phyloP scores from a whole-genome alignment of 2,329 filamentous ascomycete genomes.

The Exophiala lecanii-corni region DNA sequence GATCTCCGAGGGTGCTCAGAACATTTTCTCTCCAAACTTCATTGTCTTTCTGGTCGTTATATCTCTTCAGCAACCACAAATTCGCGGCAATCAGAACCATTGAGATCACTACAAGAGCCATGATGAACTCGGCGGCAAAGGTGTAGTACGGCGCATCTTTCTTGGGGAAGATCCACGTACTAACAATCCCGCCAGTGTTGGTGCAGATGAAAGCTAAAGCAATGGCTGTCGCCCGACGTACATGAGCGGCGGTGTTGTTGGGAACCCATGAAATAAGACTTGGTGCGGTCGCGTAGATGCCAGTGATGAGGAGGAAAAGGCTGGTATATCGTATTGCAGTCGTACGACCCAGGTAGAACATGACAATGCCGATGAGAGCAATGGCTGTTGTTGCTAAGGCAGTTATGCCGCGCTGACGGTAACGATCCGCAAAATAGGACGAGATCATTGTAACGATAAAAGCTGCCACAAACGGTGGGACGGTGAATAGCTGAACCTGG shows the following conservation, averaged over 20 bases:
- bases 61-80: neutral
- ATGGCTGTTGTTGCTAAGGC: slow-evolving; percentile 54
- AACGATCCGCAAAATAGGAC: slow-evolving; percentile 57
- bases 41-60: slow-evolving; percentile 2
- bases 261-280: slow-evolving; percentile 62
- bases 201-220: slow-evolving; percentile 69
- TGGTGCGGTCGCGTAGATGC: slow-evolving; percentile 58
- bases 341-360: slow-evolving; percentile 50
- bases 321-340: slow-evolving; percentile 57
- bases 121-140: slow-evolving; percentile 2
- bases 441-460: slow-evolving; percentile 55
- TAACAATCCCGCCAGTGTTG: slow-evolving; percentile 59
- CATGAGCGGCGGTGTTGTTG: slow-evolving; percentile 66
- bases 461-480: slow-evolving; percentile 68
- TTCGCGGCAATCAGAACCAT: neutral
- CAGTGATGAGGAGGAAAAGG: slow-evolving; percentile 59
- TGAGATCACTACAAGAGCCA: neutral
- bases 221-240: slow-evolving; percentile 63
- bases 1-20: neutral
- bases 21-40: neutral
- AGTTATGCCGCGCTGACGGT: slow-evolving; percentile 56
- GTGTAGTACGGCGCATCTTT: slow-evolving; percentile 4
- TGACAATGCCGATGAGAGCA: slow-evolving; percentile 57
- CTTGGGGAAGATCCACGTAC: slow-evolving; percentile 5
- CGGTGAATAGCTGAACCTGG: slow-evolving; percentile 64